Evolutionary conservation across 2,329 filamentous ascomycete species (phyloP).

Genomic region (Arachnomyces sp.): DNA sequence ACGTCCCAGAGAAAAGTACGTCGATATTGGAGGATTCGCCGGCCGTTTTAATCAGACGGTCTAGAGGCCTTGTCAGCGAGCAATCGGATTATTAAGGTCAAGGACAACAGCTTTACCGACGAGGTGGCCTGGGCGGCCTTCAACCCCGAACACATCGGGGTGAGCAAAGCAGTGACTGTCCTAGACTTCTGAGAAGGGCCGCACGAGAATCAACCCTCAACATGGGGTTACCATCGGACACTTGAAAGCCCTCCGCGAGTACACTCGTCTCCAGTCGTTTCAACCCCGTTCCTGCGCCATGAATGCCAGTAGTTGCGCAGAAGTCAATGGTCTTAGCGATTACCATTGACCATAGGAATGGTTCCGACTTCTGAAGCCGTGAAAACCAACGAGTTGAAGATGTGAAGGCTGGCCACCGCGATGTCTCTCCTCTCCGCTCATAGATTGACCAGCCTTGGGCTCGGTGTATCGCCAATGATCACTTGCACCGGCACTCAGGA

Average conservation of each 20-base stretch:
- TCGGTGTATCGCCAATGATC: conserved; percentile 44
- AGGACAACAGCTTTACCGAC: conserved; percentile 31
- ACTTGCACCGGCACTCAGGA: conserved; percentile 50
- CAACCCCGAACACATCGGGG: conserved; percentile 35
- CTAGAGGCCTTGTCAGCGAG: conserved; percentile 19
- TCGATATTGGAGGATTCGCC: conserved; percentile 26
- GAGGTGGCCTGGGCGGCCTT: conserved; percentile 41
- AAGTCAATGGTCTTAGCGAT: not conserved
- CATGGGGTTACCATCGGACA: conserved; percentile 39
- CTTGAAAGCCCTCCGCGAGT: conserved; percentile 38
- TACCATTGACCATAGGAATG: conserved; percentile 30
- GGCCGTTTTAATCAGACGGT: conserved; percentile 31
- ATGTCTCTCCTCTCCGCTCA: conserved; percentile 45
- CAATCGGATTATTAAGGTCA: not conserved
- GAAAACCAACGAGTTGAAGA: conserved; percentile 42
- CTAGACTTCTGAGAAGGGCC: conserved; percentile 36
- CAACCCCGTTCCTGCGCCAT: conserved; percentile 27
- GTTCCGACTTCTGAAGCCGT: conserved; percentile 13
- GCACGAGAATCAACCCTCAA: conserved; percentile 40
- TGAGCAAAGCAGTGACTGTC: conserved; percentile 33
- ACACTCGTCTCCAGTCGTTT: conserved; percentile 24
- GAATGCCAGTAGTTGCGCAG: not conserved
- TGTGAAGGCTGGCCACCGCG: conserved; percentile 44
- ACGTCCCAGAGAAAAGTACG: conserved; percentile 36
- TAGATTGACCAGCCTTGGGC: conserved; percentile 26